These are phyloP conservation scores for Ceratocystis cacaofunesta DNA, from an alignment of 2,329 filamentous ascomycete species.

Conservation along the genomic window DNA sequence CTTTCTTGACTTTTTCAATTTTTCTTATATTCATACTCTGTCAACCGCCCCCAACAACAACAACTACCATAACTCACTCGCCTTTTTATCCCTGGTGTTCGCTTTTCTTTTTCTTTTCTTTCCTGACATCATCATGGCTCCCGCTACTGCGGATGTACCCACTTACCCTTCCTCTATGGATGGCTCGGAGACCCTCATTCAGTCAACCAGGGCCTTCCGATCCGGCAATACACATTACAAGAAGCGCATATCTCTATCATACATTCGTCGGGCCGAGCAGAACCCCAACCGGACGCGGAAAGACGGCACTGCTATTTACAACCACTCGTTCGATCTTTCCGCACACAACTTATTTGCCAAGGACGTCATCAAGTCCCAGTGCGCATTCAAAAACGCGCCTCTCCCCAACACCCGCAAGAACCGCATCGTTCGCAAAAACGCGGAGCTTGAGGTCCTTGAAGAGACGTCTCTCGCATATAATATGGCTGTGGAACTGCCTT, in stretches of 20 bases:
- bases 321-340: neutral
- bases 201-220: neutral
- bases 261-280: slow-evolving; percentile 5
- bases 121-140: slow-evolving; percentile 5
- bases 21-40: neutral
- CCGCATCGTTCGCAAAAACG: neutral
- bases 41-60: neutral
- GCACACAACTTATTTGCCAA: neutral
- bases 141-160: neutral
- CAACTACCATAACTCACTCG: neutral
- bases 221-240: neutral
- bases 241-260: slow-evolving; percentile 9
- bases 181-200: neutral
- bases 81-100: neutral
- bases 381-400: neutral
- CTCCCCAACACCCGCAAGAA: neutral
- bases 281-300: slow-evolving; percentile 8
- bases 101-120: neutral
- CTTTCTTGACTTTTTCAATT: neutral
- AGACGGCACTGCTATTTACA: slow-evolving; percentile 10
- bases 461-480: slow-evolving; percentile 6
- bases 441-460: slow-evolving; percentile 1
- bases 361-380: neutral
- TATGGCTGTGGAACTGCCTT: slow-evolving; percentile 6
- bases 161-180: neutral